Evolutionary conservation across 345 rosid genomes (phyloP), one percentile per base, ranked within the genome.

Genomic region (Cardamine resedifolia): DNA sequence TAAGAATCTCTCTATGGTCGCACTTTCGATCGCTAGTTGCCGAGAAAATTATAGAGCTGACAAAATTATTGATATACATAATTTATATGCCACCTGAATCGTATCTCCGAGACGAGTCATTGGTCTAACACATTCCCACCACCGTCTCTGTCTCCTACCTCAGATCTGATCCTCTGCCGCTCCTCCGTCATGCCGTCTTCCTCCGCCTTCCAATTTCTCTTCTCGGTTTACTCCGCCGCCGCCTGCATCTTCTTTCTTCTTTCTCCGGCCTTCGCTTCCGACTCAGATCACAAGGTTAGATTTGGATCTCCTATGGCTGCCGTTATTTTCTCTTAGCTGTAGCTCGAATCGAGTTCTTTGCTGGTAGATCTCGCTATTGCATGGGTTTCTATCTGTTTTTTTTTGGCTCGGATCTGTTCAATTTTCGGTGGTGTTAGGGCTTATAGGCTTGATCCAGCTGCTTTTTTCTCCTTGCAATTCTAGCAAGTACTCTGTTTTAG

Each of bases 281-380:
- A 91, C 77, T 83, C 89, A 24, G 94, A 91, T 84, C 97, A 91
- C 88, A 88, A 85, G 91, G 97, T 91, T 77, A 61, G 31, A 71
- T 71, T 71, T 18, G 26, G 48, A 31, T 60, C 66, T 70, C 31
- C 24, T 36, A 39, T 70, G 58, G 14, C 38, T 16, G 36, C 38
- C 48, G 31, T 38, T 53, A 11, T 55, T 9, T 7, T 26, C 1
- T 30, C 36, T 47, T 30, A 4, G 48, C 7, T 49, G n/a, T 23
- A 66, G 55, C 67, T 65, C 49, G 59, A 57, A 45, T 76, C 36
- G 58, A 56, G 50, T 44, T 68, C 56, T 55, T 52, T 39, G 18
- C 28, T 73, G 38, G 11, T 81, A 68, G 86, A 81, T 83, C 85
- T 72, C 57, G 74, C 41, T 48, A 5, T 45, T 76, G 73, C 64